These are phyloP conservation scores for Globisporangium uncinulatum DNA, from an alignment of 352 stramenopile species.

Conservation along the genomic window DNA sequence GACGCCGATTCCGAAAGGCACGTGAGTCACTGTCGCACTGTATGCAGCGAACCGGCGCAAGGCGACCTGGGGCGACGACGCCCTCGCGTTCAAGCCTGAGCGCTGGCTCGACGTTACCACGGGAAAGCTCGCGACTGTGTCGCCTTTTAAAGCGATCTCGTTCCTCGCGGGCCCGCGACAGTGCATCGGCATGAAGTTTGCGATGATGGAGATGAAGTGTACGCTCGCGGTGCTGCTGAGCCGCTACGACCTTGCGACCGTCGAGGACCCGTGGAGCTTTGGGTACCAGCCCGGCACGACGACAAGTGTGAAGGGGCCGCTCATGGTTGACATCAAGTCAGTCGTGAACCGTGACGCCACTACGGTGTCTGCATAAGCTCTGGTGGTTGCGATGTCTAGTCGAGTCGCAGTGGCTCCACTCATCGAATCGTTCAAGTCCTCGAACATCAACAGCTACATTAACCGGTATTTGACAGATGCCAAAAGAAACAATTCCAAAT, in stretches of 20 bases:
- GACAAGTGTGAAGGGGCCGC: not conserved
- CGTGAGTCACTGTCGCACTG: slow-evolving; percentile 32
- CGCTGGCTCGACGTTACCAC: slow-evolving; percentile 51
- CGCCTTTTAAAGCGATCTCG: slow-evolving; percentile 30
- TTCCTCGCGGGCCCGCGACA: slow-evolving; percentile 50
- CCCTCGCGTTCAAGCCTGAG: slow-evolving; percentile 45
- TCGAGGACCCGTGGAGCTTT: slow-evolving; percentile 19
- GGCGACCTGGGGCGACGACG: slow-evolving; percentile 50
- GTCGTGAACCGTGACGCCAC: no score
- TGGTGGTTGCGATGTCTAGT: no score
- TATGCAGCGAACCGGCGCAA: slow-evolving; percentile 38
- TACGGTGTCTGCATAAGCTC: no score
- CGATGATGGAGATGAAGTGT: slow-evolving; percentile 49
- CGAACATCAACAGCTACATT: no score
- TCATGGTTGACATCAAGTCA: no score
- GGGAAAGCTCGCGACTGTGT: slow-evolving; percentile 12
- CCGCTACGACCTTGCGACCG: slow-evolving; percentile 32
- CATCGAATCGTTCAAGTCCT: no score
- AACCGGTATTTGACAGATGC: no score
- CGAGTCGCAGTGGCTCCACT: no score
- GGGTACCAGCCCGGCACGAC: slow-evolving; percentile 1
- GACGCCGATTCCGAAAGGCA: slow-evolving; percentile 41
- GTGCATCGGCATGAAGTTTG: slow-evolving; percentile 57
- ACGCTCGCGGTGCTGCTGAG: slow-evolving; percentile 32
- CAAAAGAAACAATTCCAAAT: no score